A percentile compares a stretch with the other conserved stretches of the same genome.
These are phyloP conservation scores for Cordyceps tenuipes DNA, from an alignment of 2,329 filamentous ascomycete genomes.

Conservation along the genomic window DNA sequence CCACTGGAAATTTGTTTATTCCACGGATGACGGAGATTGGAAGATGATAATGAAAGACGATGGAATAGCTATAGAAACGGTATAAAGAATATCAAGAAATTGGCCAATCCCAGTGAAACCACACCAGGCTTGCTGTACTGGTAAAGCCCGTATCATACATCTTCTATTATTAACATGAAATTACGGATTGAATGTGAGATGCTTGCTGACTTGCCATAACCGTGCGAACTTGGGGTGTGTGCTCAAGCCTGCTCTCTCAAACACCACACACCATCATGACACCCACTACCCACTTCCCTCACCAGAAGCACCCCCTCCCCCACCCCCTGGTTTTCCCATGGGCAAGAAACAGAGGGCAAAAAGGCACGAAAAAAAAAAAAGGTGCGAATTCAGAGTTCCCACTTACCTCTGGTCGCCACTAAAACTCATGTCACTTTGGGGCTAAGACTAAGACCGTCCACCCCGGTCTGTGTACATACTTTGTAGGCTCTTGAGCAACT, in stretches of 20 bases:
- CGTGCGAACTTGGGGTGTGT: neutral
- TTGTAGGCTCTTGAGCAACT: neutral
- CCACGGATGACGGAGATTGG: constrained; percentile 1
- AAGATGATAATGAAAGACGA: neutral
- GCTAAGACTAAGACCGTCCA: constrained; percentile 1
- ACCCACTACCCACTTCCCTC: neutral
- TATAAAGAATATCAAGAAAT: neutral
- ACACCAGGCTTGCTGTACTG: too few relatives aligned
- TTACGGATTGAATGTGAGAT: neutral
- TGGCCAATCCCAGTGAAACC: too few relatives aligned
- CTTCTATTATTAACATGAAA: neutral
- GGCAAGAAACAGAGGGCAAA: neutral
- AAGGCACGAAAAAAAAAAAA: neutral
- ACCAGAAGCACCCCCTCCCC: neutral
- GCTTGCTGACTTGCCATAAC: neutral
- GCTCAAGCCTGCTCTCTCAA: neutral
- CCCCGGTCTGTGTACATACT: neutral
- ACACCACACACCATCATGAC: neutral
- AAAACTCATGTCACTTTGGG: constrained; percentile 9
- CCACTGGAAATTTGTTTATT: neutral
- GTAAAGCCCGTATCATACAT: too few relatives aligned
- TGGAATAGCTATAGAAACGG: too few relatives aligned
- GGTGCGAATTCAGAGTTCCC: constrained; percentile 4
- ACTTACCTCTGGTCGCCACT: constrained; percentile 8
- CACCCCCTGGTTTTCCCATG: neutral